Evolutionary conservation across 1,284 basidiomycete genomes (phyloP).

Genomic region (Exobasidium rhododendri): DNA sequence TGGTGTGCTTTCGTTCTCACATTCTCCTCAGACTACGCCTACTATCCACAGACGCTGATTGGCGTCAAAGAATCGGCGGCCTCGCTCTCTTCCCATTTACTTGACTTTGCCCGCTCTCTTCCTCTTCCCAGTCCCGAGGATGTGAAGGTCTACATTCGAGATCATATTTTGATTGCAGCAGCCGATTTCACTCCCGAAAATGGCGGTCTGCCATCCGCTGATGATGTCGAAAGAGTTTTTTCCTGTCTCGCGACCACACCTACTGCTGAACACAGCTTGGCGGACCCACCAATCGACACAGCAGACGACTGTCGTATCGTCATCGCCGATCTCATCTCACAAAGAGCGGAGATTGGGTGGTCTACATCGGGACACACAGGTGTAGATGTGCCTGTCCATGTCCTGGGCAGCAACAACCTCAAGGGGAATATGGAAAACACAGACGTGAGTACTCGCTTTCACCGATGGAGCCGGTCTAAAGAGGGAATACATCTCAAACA

Average conservation of each 20-base stretch:
- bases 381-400: slow-evolving; percentile 57
- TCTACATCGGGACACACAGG: slow-evolving; percentile 47
- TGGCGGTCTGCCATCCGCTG: slow-evolving; percentile 32
- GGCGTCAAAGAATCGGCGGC: slow-evolving; percentile 53
- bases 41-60: slow-evolving; percentile 54
- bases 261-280: slow-evolving; percentile 29
- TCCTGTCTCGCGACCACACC: slow-evolving; percentile 14
- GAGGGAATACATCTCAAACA: background rate
- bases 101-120: slow-evolving; percentile 26
- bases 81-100: slow-evolving; percentile 37
- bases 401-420: slow-evolving; percentile 31
- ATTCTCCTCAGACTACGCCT: slow-evolving; percentile 33
- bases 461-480: too few species aligned
- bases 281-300: slow-evolving; percentile 22
- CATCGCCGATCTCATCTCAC: slow-evolving; percentile 4
- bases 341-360: slow-evolving; percentile 43
- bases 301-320: slow-evolving; percentile 1
- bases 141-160: slow-evolving; percentile 24
- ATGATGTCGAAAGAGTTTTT: slow-evolving; percentile 29
- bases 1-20: background rate
- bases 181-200: slow-evolving; percentile 25
- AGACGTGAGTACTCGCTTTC: slow-evolving; percentile 25
- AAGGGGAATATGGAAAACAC: slow-evolving; percentile 56
- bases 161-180: slow-evolving; percentile 26
- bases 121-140: slow-evolving; percentile 15